A percentile compares a stretch with the other conserved stretches of the same genome.
phyloP scores from a whole-genome alignment of 371 early-diverging fungal species.

The Rhizopus stolonifer region DNA sequence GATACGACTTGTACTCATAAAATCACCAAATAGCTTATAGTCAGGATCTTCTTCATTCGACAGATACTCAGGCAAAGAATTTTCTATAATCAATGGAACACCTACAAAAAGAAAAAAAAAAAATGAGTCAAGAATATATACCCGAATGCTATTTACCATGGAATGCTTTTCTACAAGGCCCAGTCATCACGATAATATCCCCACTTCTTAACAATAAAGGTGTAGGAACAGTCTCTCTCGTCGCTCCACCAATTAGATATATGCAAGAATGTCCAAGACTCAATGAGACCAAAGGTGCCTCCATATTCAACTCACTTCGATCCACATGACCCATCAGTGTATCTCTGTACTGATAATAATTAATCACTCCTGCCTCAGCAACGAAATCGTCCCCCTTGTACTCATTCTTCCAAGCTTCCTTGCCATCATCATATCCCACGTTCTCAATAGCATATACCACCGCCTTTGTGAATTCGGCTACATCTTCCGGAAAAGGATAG shows the following conservation, averaged over 20 bases:
- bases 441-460: constrained; percentile 59
- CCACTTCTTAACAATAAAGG: constrained; percentile 77
- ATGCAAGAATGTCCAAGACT: constrained; percentile 82
- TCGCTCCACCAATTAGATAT: constrained; percentile 75
- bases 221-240: constrained; percentile 65
- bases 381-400: constrained; percentile 56
- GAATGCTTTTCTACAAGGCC: constrained; percentile 67
- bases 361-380: constrained; percentile 93
- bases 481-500: constrained; percentile 56
- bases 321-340: constrained; percentile 94
- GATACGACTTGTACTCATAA: constrained; percentile 60
- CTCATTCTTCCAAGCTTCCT: constrained; percentile 23
- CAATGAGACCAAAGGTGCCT: constrained; percentile 69
- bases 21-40: constrained; percentile 61
- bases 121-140: background rate
- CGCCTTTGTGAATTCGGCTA: constrained; percentile 56
- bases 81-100: constrained; percentile 30
- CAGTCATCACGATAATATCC: constrained; percentile 83
- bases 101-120: constrained; percentile 10
- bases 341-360: constrained; percentile 88
- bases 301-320: constrained; percentile 85
- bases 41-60: constrained; percentile 30
- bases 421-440: constrained; percentile 26
- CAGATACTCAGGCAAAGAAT: constrained; percentile 31
- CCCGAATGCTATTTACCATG: constrained; percentile 56